phyloP scores from a whole-genome alignment of 83 land plant species.

The Thuja plicata region DNA sequence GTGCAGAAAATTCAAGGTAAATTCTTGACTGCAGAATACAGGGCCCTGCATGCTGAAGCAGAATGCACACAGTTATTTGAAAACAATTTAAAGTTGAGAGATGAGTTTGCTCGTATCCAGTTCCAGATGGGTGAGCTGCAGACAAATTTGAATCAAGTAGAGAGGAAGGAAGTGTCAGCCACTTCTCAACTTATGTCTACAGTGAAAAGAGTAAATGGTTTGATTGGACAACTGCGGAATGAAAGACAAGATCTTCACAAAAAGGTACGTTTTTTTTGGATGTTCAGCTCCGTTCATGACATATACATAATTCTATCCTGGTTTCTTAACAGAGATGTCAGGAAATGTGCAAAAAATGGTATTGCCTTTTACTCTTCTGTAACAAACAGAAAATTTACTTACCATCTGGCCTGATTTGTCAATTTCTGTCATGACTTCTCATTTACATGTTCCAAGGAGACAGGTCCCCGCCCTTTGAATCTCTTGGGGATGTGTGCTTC shows the following conservation, averaged over 20 bases:
- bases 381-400: background rate
- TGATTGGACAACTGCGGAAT: slow-evolving; percentile 29
- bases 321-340: background rate
- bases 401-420: background rate
- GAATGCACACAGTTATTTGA: slow-evolving; percentile 39
- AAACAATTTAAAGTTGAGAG: slow-evolving; percentile 35
- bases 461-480: no score
- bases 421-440: background rate
- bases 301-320: background rate
- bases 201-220: slow-evolving; percentile 33
- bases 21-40: slow-evolving; percentile 1
- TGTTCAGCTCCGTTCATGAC: background rate
- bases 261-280: slow-evolving; percentile 34
- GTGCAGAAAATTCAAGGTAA: slow-evolving; percentile 33
- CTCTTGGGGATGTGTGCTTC: background rate
- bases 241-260: slow-evolving; percentile 34
- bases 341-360: background rate
- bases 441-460: background rate
- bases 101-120: slow-evolving; percentile 36
- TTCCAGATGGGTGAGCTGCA: slow-evolving; percentile 39
- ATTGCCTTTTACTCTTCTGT: background rate
- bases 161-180: slow-evolving; percentile 27
- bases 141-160: slow-evolving; percentile 15
- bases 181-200: slow-evolving; percentile 23
- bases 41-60: slow-evolving; percentile 9